phyloP scores from a whole-genome alignment of 257 asterid genomes.

The Solanum commersonii region DNA sequence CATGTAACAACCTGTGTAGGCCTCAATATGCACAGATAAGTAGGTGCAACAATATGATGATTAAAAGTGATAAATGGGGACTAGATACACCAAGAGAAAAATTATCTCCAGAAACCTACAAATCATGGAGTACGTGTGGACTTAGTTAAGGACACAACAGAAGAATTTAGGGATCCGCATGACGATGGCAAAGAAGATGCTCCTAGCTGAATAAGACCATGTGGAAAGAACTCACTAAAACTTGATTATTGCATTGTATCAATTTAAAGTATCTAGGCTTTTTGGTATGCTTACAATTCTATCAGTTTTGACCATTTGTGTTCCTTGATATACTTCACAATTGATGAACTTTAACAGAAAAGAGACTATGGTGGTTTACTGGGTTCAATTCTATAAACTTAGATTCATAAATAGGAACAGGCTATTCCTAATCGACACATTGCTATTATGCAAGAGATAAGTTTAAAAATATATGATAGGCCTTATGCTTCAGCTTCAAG shows the following conservation, averaged over 20 bases:
- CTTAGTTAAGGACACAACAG: neutral
- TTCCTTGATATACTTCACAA: neutral
- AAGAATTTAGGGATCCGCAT: neutral
- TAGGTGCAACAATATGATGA: neutral
- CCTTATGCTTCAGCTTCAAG: neutral
- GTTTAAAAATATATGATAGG: neutral
- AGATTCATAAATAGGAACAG: neutral
- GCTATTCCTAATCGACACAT: neutral
- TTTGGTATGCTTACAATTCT: neutral
- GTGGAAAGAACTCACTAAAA: neutral
- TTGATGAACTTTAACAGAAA: neutral
- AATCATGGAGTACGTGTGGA: neutral
- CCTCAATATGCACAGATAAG: neutral
- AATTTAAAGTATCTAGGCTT: neutral
- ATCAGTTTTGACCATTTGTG: neutral
- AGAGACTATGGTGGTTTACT: neutral
- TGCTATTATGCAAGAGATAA: neutral
- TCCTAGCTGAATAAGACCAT: neutral
- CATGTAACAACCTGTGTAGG: neutral
- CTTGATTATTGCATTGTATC: neutral
- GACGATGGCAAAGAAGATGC: neutral
- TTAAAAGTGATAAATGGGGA: neutral
- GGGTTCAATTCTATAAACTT: neutral
- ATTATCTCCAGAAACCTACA: neutral
- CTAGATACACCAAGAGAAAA: neutral